Evolutionary conservation across 2,329 filamentous ascomycete genomes (phyloP), one percentile per base, ranked within the genome.

Genomic region (Diplocarpon mali): DNA sequence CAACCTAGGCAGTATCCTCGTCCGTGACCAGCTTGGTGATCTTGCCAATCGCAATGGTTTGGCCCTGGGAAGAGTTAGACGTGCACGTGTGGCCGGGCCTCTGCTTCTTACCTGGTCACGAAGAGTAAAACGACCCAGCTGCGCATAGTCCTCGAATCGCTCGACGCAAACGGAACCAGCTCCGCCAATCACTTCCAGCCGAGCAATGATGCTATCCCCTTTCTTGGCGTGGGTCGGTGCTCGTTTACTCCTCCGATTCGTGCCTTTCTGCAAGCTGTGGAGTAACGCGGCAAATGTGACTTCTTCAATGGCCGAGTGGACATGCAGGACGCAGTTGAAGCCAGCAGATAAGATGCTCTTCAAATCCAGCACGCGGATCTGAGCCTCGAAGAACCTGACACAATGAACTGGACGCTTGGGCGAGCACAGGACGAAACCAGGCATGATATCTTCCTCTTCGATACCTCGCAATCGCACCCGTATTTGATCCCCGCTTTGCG

Each of bases 1-100:
- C 13, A 34, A 45, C 28, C 42, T 53, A 56, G 48, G 49, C 54
- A 39, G 55, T 50, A 39, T 44, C 38, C 30, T 55, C 57, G 12
- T 55, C 50, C 4, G 72, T 69, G 56, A 85, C 78, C 49, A 98
- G 76, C 75, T 89, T 95, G 48, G 87, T 95, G 65, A 98, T 93
- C 77, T 98, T 98, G 61, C 92, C 92, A 69, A 98, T 98, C 45
- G 92, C 92, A 70, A 98, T 95, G 0, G 92, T 98, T 84, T 96
- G 90, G 59, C 92, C 92, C 81, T 96, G 61, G 44, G 62, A 41
- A 52, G 35, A 31, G 42, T 59, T 49, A 60, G 47, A 39, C 46
- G 37, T 11, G 16, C 11, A 35, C 16, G 20, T 3, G 34, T 34
- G 14, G 14, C 43, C 20, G 60, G 52, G 27, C 59, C 60, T 17